phyloP scores from a whole-genome alignment of 208 protist genomes.

The Lotmaria passim region DNA sequence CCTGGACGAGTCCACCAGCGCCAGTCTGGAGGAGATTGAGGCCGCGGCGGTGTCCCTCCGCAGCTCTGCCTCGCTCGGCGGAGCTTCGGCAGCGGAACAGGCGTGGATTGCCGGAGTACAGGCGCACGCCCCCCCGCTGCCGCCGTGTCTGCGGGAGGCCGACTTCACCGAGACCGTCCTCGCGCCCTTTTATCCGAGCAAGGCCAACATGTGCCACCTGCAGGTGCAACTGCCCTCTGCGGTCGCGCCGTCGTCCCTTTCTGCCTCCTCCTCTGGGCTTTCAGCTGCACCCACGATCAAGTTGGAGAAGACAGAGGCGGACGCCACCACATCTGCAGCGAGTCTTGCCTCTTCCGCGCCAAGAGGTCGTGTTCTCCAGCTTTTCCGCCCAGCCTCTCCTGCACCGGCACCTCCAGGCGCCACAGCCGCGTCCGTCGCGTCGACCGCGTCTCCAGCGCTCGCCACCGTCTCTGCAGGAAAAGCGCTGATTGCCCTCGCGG shows the following conservation, averaged over 20 bases:
- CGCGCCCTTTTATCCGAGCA: slow-evolving; percentile 7
- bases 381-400: slow-evolving; percentile 9
- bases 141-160: slow-evolving; percentile 6
- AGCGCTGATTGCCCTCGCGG: slow-evolving; percentile 53
- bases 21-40: neutral
- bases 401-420: too few species aligned
- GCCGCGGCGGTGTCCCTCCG: neutral
- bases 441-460: neutral
- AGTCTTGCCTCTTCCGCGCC: neutral
- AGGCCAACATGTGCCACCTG: neutral
- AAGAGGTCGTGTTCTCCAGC: slow-evolving; percentile 21
- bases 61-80: neutral
- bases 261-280: too few species aligned
- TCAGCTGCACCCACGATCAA: neutral
- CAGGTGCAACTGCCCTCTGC: neutral
- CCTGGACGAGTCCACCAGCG: slow-evolving; percentile 25
- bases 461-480: neutral
- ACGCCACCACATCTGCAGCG: neutral
- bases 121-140: slow-evolving; percentile 9
- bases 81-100: neutral
- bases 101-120: neutral
- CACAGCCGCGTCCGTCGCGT: neutral
- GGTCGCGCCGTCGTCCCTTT: too few species aligned
- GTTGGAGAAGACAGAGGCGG: neutral
- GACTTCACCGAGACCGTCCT: slow-evolving; percentile 24